Evolutionary conservation across 2,329 filamentous ascomycete species (phyloP).

Genomic region (Neonectria magnoliae): DNA sequence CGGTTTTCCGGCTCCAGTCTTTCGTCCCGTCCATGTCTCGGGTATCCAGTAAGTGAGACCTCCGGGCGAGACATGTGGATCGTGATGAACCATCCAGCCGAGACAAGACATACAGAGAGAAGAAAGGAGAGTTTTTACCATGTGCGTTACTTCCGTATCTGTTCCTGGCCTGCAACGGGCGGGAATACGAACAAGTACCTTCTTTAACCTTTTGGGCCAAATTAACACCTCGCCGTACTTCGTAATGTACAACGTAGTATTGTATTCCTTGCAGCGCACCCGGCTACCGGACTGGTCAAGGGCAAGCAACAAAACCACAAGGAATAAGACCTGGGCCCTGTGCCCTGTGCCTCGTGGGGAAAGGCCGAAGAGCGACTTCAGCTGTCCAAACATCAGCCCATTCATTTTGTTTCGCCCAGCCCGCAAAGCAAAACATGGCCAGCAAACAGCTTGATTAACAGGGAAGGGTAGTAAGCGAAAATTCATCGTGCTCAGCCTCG

Average conservation of each 20-base stretch:
- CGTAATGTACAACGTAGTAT: not conserved
- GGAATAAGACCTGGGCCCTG: not conserved
- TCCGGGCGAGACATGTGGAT: not conserved
- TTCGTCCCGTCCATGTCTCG: not conserved
- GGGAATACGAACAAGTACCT: not conserved
- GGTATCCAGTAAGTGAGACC: not conserved
- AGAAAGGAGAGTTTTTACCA: not conserved
- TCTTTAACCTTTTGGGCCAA: not conserved
- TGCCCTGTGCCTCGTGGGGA: not conserved
- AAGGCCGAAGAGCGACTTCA: not conserved
- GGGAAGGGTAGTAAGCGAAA: not conserved
- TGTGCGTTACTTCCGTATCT: not conserved
- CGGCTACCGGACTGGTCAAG: not conserved
- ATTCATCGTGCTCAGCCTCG: not conserved
- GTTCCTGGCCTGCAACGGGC: not conserved
- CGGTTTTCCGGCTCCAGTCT: not conserved
- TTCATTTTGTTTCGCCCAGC: not conserved
- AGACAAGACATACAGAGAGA: not conserved
- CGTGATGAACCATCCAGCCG: not conserved
- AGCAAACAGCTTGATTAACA: not conserved
- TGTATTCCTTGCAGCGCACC: not conserved
- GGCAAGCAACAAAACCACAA: not conserved
- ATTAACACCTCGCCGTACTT: not conserved
- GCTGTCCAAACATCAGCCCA: not conserved
- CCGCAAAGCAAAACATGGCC: not conserved